Percentiles rank a stretch among this genome's conserved stretches.
phyloP scores from a whole-genome alignment of 2,329 filamentous ascomycete genomes.

The Macrophomina tecta region DNA sequence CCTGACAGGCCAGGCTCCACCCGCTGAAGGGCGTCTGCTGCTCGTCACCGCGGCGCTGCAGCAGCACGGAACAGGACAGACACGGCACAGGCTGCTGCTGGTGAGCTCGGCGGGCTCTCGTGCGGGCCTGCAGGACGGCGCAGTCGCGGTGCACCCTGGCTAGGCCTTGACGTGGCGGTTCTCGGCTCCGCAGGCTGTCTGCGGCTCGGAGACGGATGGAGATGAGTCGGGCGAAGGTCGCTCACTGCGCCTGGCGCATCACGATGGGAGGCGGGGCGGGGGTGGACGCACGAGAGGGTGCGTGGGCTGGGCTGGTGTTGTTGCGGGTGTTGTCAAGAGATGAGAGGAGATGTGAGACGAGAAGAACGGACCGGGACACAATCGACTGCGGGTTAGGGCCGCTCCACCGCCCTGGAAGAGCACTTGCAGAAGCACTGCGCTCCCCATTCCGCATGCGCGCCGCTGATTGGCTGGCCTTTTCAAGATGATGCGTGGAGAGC shows the following conservation, averaged over 20 bases:
- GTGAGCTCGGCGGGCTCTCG: conserved; percentile 1
- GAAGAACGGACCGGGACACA: conserved; percentile 21
- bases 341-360: conserved; percentile 25
- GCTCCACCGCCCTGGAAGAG: conserved; percentile 24
- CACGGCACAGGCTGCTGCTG: conserved; percentile 14
- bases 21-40: conserved; percentile 12
- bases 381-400: conserved; percentile 26
- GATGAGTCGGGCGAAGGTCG: background rate
- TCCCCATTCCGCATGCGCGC: conserved; percentile 20
- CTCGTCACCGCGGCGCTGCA: conserved; percentile 13
- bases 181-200: conserved; percentile 20
- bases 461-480: conserved; percentile 34
- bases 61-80: conserved; percentile 13
- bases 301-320: conserved; percentile 23
- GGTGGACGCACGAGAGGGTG: conserved; percentile 11
- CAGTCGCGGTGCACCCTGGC: conserved; percentile 26
- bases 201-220: conserved; percentile 3
- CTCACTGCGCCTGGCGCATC: conserved; percentile 23
- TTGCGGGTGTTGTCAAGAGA: conserved; percentile 23
- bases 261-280: conserved; percentile 12
- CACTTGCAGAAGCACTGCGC: conserved; percentile 22
- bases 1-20: conserved; percentile 22
- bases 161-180: conserved; percentile 26
- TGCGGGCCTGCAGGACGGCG: conserved; percentile 16
- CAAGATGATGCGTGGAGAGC: conserved; percentile 30